Evolutionary conservation across 2,329 filamentous ascomycete genomes (phyloP).

Genomic region (Fusarium sp.): DNA sequence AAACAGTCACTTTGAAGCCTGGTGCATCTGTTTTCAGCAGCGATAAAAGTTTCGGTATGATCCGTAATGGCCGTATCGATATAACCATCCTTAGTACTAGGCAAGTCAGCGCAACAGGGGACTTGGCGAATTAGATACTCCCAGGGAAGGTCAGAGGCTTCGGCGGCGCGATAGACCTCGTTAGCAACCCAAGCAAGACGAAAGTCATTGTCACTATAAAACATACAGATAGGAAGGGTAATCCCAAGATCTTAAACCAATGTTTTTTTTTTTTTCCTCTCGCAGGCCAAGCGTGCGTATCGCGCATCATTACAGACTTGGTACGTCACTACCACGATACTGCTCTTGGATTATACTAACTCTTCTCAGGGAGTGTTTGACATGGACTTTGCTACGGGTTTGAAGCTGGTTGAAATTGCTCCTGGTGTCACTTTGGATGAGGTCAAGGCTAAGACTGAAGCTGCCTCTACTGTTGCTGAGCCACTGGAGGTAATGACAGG

Average conservation of each 20-base stretch:
- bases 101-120: slow-evolving; percentile 81
- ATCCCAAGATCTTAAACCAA: slow-evolving; percentile 92
- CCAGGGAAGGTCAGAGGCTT: slow-evolving; percentile 94
- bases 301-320: slow-evolving; percentile 88
- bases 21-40: slow-evolving; percentile 84
- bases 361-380: slow-evolving; percentile 51
- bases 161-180: slow-evolving; percentile 91
- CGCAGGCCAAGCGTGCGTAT: slow-evolving; percentile 86
- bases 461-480: slow-evolving; percentile 81
- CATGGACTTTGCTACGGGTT: slow-evolving; percentile 80
- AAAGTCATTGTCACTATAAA: slow-evolving; percentile 97
- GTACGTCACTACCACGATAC: slow-evolving; percentile 53
- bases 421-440: slow-evolving; percentile 91
- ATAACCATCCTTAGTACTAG: slow-evolving; percentile 89
- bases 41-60: slow-evolving; percentile 94
- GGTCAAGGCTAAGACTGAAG: slow-evolving; percentile 85
- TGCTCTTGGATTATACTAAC: slow-evolving; percentile 17
- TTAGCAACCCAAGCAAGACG: slow-evolving; percentile 82
- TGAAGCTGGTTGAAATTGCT: slow-evolving; percentile 85
- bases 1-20: slow-evolving; percentile 84
- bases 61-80: slow-evolving; percentile 84
- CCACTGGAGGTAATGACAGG: slow-evolving; percentile 77
- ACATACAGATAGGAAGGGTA: slow-evolving; percentile 94
- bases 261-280: slow-evolving; percentile 92
- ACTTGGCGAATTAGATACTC: slow-evolving; percentile 92